Conservation (phyloP, 1,139 yeast species). For the Yarrowia galli region DNA sequence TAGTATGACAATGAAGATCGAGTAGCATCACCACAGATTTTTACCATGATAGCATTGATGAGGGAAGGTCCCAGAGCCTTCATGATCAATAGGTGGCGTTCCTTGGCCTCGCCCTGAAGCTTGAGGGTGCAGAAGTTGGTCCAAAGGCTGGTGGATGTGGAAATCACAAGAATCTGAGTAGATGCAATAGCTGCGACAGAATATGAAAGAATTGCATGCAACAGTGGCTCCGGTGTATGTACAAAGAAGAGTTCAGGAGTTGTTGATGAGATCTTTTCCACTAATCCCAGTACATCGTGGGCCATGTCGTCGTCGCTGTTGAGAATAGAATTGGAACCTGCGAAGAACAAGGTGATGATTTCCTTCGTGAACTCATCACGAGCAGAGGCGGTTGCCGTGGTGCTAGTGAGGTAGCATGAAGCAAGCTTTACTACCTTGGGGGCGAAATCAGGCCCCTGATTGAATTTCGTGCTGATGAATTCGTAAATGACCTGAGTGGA, state of each 20-base stretch:
- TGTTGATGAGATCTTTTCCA: conserved; percentile 21
- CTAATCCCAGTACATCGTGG: conserved; percentile 20
- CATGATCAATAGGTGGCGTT: conserved; percentile 40
- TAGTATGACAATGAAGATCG: conserved; percentile 69
- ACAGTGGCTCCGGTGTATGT: conserved; percentile 19
- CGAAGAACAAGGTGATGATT: conserved; percentile 30
- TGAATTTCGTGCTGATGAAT: conserved; percentile 56
- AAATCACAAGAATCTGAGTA: conserved; percentile 67
- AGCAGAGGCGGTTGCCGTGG: not conserved
- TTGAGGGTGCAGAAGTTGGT: conserved; percentile 23
- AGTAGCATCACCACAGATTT: conserved; percentile 56
- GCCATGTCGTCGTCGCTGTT: conserved; percentile 20
- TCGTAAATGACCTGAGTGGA: conserved; percentile 55
- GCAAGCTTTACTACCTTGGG: conserved; percentile 48
- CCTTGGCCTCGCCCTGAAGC: conserved; percentile 32
- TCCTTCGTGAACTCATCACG: conserved; percentile 34
- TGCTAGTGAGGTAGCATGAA: conserved; percentile 46
- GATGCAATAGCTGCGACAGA: conserved; percentile 10
- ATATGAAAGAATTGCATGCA: conserved; percentile 17
- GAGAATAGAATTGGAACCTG: conserved; percentile 26
- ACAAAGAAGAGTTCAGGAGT: conserved; percentile 32
- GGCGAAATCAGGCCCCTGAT: conserved; percentile 44
- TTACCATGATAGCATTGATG: conserved; percentile 44
- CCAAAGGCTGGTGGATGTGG: conserved; percentile 61
- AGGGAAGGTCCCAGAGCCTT: conserved; percentile 45